These are phyloP conservation scores for Zasmidium angulare DNA, from an alignment of 2,329 filamentous ascomycete genomes.

Conservation along the genomic window DNA sequence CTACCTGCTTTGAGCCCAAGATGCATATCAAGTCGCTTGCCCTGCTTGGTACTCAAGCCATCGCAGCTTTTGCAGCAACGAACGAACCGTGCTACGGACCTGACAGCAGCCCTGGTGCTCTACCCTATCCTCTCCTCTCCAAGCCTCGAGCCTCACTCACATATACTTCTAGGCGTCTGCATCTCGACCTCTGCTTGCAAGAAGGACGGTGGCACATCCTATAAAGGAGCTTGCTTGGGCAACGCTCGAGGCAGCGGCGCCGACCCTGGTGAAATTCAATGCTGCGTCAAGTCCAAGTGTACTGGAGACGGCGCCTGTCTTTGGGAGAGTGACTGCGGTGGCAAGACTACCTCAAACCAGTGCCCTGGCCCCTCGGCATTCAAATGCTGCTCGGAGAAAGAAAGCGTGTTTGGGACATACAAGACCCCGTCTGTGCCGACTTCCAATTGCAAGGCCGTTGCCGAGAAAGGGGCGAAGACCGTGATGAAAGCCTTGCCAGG, in stretches of 20 bases:
- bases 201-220: conserved; percentile 97
- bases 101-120: not conserved
- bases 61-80: not conserved
- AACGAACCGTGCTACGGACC: not conserved
- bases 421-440: not conserved
- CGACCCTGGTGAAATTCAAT: not conserved
- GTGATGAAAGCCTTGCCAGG: not conserved
- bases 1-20: not conserved
- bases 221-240: conserved; percentile 54
- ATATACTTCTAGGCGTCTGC: not conserved
- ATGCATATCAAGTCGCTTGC: not conserved
- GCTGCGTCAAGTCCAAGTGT: not conserved
- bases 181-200: conserved; percentile 65
- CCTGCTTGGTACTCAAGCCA: not conserved
- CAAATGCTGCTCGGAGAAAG: not conserved
- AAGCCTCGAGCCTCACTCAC: not conserved
- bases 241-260: not conserved
- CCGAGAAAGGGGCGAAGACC: not conserved
- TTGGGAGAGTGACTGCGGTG: not conserved
- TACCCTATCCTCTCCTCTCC: not conserved
- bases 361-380: not conserved
- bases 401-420: not conserved
- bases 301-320: not conserved
- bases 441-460: not conserved
- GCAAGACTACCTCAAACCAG: not conserved